Base-by-base conservation (phyloP, 768 basidiomycete species). In the Coprinellus aureogranulatus region DNA sequence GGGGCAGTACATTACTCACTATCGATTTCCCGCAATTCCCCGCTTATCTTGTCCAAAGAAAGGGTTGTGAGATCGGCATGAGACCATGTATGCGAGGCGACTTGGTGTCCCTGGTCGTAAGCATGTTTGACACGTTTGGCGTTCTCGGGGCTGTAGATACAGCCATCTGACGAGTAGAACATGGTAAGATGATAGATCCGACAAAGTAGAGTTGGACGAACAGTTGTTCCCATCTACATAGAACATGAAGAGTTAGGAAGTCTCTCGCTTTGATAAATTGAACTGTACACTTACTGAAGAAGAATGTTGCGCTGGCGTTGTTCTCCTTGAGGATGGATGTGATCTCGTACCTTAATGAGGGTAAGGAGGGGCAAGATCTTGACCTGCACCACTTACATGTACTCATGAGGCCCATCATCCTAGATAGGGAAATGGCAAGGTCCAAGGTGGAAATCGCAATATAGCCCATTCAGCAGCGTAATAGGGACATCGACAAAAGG, bases 1-100 rank as follows among this genome's bases (percentile, higher is more conserved):
- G n/a, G 11, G 18, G 27, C 42, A 28, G 5, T 45, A 45, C n/a
- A n/a, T n/a, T 31, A 44, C 66, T 37, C 27, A 75, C 75, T 62
- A 53, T 77, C 72, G 20, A 66, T 63, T n/a, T 62, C 62, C 62
- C 60, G 65, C 65, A 76, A 69, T 51, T 75, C 70, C 30, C 64
- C 34, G 16, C 64, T 62, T 27, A 77, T 64, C 55, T 72, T 61
- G 56, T 70, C 66, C 63, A 63, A 65, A 22, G 66, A 63, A 31
- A 80, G 63, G 2, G 59, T 70, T 8, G 68, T 67, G 1, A 81
- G 65, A 57, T 79, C 67, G 11, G 61, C 58, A 57, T 81, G 80
- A 12, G 64, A 59, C 73, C 72, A 73, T 1, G 71, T 71, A 57
- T 73, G 71, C 23, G 70, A 70, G 23, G 62, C 69, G 28, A 73